Percentiles rank a stretch among this genome's conserved stretches.
Conservation (phyloP, 352 stramenopile genomes). For the Phytophthora chlamydospora region DNA sequence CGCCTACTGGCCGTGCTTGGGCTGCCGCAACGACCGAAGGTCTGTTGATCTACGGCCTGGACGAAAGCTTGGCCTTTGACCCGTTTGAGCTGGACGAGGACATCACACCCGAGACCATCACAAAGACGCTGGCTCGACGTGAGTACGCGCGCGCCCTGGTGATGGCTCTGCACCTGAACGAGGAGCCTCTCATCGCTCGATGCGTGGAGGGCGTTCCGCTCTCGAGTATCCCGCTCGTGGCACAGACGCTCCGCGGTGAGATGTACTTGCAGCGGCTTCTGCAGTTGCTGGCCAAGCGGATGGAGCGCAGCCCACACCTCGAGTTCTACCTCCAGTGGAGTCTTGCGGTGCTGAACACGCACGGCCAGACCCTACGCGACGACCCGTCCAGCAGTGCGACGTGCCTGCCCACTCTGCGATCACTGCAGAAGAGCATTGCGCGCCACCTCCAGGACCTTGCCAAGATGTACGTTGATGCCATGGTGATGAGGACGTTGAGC, state of each 20-base stretch:
- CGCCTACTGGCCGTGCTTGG: constrained; percentile 97
- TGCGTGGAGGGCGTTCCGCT: constrained; percentile 93
- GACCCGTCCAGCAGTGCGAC: constrained; percentile 62
- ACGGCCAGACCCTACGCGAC: constrained; percentile 89
- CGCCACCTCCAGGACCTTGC: constrained; percentile 85
- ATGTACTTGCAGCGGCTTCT: constrained; percentile 94
- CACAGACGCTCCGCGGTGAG: constrained; percentile 85
- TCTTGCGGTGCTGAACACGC: constrained; percentile 93
- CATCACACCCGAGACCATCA: constrained; percentile 95
- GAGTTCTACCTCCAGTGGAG: constrained; percentile 98
- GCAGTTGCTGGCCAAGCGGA: constrained; percentile 92
- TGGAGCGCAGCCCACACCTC: constrained; percentile 94
- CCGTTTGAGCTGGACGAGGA: constrained; percentile 98
- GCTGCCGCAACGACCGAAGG: constrained; percentile 97
- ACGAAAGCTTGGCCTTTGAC: constrained; percentile 98
- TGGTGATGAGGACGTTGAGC: constrained; percentile 3
- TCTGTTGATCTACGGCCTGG: constrained; percentile 96
- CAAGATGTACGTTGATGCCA: constrained; percentile 73
- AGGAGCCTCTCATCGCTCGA: constrained; percentile 92
- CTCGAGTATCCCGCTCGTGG: constrained; percentile 91
- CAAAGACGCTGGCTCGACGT: constrained; percentile 82
- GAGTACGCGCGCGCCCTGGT: constrained; percentile 94
- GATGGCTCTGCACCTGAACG: constrained; percentile 97
- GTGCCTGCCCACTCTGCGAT: constrained; percentile 84
- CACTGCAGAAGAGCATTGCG: constrained; percentile 87